Conservation (phyloP, 306 rosid species). For the Prunus salicina region DNA sequence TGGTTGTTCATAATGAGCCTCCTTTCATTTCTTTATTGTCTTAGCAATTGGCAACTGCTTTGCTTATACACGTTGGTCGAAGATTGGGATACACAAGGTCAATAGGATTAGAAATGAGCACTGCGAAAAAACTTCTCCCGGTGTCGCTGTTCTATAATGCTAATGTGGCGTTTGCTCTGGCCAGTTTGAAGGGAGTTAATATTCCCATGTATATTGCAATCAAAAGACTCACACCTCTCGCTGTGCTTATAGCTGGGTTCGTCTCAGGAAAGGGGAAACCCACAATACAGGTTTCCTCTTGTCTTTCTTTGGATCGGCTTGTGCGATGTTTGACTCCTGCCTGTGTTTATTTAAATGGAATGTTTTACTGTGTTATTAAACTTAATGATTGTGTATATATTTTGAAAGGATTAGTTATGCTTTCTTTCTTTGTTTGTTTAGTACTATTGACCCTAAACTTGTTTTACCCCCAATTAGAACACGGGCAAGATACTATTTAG, state of each 20-base stretch:
- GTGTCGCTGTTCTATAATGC: conserved; percentile 87
- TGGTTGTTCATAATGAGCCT: conserved; percentile 2
- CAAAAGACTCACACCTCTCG: conserved; percentile 96
- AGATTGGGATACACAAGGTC: conserved; percentile 72
- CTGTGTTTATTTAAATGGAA: neutral
- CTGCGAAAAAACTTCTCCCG: conserved; percentile 71
- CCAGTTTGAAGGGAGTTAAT: conserved; percentile 95
- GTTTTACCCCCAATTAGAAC: neutral
- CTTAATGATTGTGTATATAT: neutral
- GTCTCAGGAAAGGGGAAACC: conserved; percentile 78
- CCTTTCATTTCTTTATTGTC: conserved; percentile 6
- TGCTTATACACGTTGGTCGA: conserved; percentile 72
- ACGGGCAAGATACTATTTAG: neutral
- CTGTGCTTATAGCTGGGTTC: conserved; percentile 77
- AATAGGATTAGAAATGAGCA: conserved; percentile 56
- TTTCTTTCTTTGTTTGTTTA: neutral
- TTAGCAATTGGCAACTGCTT: conserved; percentile 76
- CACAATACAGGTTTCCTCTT: conserved; percentile 49
- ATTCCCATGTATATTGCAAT: conserved; percentile 98
- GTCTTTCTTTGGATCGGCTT: neutral
- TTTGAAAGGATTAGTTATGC: neutral
- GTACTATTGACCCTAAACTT: neutral
- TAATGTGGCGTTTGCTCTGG: conserved; percentile 94
- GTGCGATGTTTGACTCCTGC: neutral
- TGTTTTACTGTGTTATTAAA: neutral